Base-by-base conservation (phyloP, 257 asterid genomes). In the Solanum dulcamara region DNA sequence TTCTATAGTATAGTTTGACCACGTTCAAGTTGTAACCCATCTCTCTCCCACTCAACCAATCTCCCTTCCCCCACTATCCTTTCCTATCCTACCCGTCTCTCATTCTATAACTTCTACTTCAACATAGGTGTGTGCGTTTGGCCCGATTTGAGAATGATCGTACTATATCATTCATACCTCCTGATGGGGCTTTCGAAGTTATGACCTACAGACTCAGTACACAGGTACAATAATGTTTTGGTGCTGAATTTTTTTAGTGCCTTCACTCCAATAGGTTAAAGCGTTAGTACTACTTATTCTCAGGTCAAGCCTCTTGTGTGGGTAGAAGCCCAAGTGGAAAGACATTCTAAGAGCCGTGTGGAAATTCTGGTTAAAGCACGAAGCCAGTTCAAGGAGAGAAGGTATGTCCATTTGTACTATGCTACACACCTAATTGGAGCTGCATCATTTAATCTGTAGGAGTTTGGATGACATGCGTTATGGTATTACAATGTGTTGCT, bases 171-270 rank as follows among this genome's bases (percentile, higher is more conserved):
- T 97, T 97, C 86, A 86, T 97, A 89, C 99, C 99, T 88, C 99
- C 99, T 66, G 99, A 97, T 92, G 99, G 99, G 55, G 88, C 98
- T 83, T 97, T 97, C 89, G 99, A 97, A 91, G 98, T 97, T 89
- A 97, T 97, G 99, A 97, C 98, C 70, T 97, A 97, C 90, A 92
- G 99, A 90, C 96, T 97, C 84, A 92, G 97, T 93, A 97, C 98
- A 87, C 98, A 97, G 99, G 98, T 97, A 86, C 59, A 89, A 71
- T 83, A 42, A 24, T 24, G 57, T 42, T 72, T 74, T 40, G 22
- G 30, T 42, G 42, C 57, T 51, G 40, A n/a, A 42, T 13, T 26
- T 38, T 12, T 22, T 40, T 74, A 42, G 81, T 24, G 4, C 37
- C 38, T 74, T 74, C 37, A 42, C 53, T 26, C 22, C 37, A 40